Conservation (phyloP, 345 rosid species). For the Bruguiera sexangula region DNA sequence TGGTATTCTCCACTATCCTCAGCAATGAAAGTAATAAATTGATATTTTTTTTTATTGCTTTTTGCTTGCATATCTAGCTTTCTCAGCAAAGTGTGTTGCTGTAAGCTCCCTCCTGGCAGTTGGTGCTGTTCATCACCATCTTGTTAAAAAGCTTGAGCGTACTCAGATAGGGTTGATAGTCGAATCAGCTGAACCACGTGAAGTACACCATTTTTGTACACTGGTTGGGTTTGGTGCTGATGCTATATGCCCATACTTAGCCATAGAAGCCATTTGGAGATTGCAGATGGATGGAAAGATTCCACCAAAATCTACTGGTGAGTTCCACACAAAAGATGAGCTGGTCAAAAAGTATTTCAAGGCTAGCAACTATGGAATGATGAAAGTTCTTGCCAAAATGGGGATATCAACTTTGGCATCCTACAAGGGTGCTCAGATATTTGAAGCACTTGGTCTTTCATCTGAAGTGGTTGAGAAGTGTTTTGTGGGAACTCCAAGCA, state of each 20-base stretch:
- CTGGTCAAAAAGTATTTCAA: slow-evolving; percentile 86
- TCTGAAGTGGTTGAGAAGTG: slow-evolving; percentile 90
- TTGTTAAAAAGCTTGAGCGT: slow-evolving; percentile 84
- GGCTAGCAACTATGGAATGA: slow-evolving; percentile 98
- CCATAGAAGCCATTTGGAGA: slow-evolving; percentile 80
- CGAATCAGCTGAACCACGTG: slow-evolving; percentile 99
- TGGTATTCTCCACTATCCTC: too few species aligned
- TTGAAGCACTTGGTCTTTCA: slow-evolving; percentile 96
- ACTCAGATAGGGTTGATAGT: slow-evolving; percentile 83
- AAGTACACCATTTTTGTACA: slow-evolving; percentile 99
- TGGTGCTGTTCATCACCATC: slow-evolving; percentile 97
- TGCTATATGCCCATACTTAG: slow-evolving; percentile 94
- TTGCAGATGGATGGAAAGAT: slow-evolving; percentile 94
- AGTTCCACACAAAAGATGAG: slow-evolving; percentile 82
- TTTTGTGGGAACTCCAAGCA: slow-evolving; percentile 96
- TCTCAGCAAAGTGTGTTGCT: slow-evolving; percentile 74
- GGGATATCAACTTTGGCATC: slow-evolving; percentile 97
- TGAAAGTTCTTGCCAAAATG: slow-evolving; percentile 99
- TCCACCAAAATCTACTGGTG: slow-evolving; percentile 81
- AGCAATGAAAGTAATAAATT: background rate
- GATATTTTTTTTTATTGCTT: slow-evolving; percentile 16
- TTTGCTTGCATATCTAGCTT: slow-evolving; percentile 41
- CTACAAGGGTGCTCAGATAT: slow-evolving; percentile 98
- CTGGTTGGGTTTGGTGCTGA: slow-evolving; percentile 96
- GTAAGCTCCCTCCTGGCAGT: slow-evolving; percentile 97